Base-by-base conservation (phyloP, 345 rosid genomes). In the Populus davidiana region DNA sequence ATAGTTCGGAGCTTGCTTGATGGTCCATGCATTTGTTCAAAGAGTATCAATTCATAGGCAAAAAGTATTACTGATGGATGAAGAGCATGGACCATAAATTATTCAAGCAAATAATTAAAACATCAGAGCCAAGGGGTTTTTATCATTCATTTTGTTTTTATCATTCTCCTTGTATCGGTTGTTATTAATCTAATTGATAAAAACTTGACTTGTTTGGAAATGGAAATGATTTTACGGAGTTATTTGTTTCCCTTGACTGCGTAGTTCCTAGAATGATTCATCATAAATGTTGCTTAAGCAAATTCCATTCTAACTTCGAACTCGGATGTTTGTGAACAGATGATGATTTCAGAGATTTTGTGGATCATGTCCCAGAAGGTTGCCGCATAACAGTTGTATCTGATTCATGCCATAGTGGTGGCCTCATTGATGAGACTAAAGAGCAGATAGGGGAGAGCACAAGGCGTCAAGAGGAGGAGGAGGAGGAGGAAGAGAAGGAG, bases 361-460 rank as follows among this genome's bases (percentile, higher is more conserved):
- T 95, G 80, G 91, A 95, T 70, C 81, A 82, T 73, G 85, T 91
- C 23, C 98, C 93, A 5, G 77, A 80, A 43, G 97, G 92, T 36
- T 87, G 90, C 72, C 78, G 77, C 69, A 73, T 95, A 59, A 93
- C 98, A 33, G 80, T 95, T 69, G 94, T 95, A 44, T 92, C 98
- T 17, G 99, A 95, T 78, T 91, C 99, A 63, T 95, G 98, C 80
- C 98, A 95, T 54, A 95, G 99, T 56, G 99, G 98, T 8, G 99
- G 99, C 6, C 93, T 95, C 54, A 93, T 95, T 7, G 98, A 93
- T 70, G 91, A 92, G 80, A 90, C 99, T 74, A 91, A 93, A 67
- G 99, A 96, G 85, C 98, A 96, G 81, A 93, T 96, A 14, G 98
- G 99, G 54, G 94, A 95, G 78, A 95, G 99, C 89, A 90, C 92